These are phyloP conservation scores for Camellia oleifera DNA, from an alignment of 179 eudicot genomes.

Conservation along the genomic window DNA sequence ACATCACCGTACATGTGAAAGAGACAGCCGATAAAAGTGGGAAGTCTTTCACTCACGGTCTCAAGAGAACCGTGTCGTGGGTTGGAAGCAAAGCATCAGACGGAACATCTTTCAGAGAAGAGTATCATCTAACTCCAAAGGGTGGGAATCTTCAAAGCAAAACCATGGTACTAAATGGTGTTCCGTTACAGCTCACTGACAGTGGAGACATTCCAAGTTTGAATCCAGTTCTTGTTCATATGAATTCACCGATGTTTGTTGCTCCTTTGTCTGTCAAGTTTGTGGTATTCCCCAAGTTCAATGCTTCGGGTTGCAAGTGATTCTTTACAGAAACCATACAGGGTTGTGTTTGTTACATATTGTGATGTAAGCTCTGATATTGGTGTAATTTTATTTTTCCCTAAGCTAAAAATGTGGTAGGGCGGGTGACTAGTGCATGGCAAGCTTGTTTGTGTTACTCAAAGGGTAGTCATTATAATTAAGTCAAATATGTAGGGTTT, in stretches of 20 bases:
- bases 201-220: conserved; percentile 60
- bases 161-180: conserved; percentile 67
- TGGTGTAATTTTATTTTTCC: not conserved
- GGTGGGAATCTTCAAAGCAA: conserved; percentile 55
- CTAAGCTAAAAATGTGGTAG: too few relatives aligned
- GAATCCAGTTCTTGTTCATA: conserved; percentile 39
- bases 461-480: too few relatives aligned
- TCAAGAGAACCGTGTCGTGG: conserved; percentile 62
- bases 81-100: conserved; percentile 70
- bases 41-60: conserved; percentile 31
- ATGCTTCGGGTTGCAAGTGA: conserved; percentile 59
- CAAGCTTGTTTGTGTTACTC: too few relatives aligned
- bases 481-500: too few relatives aligned
- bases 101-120: conserved; percentile 51
- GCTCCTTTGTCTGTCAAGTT: conserved; percentile 77
- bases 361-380: not conserved
- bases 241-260: conserved; percentile 47
- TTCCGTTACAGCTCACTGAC: conserved; percentile 42
- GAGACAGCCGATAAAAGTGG: conserved; percentile 6
- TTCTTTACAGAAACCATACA: not conserved
- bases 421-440: too few relatives aligned
- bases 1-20: conserved; percentile 19
- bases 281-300: conserved; percentile 64
- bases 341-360: not conserved
- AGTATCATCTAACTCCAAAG: conserved; percentile 77